phyloP scores from a whole-genome alignment of 306 rosid species.

The Glycine latifolia region DNA sequence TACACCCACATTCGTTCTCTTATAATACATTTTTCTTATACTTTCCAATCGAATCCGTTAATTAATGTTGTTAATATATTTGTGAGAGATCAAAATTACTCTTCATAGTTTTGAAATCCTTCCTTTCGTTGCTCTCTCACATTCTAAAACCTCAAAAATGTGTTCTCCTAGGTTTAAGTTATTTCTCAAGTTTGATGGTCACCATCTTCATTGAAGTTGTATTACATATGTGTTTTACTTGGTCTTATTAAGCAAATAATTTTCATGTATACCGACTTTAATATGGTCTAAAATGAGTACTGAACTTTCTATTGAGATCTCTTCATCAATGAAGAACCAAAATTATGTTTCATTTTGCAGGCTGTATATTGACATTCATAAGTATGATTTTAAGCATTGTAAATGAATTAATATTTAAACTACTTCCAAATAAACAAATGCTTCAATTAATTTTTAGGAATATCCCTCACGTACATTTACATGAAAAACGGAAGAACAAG shows the following conservation, averaged over 20 bases:
- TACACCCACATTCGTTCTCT: no score
- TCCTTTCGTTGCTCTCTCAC: no score
- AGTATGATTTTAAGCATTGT: conserved; percentile 57
- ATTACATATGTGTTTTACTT: neutral
- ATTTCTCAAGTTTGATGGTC: neutral
- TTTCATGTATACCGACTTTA: conserved; percentile 69
- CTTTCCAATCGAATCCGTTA: no score
- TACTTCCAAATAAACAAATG: conserved; percentile 37
- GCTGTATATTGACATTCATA: conserved; percentile 93
- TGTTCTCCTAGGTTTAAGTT: no score
- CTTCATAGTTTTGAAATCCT: no score
- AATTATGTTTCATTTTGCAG: conserved; percentile 77
- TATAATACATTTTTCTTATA: no score
- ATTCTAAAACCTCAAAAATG: no score
- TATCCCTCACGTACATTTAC: no score
- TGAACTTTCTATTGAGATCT: conserved; percentile 90
- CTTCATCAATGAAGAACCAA: conserved; percentile 85
- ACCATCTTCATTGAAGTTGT: conserved; percentile 12
- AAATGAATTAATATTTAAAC: conserved; percentile 34
- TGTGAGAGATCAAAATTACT: no score
- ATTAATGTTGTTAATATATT: no score
- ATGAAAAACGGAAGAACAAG: no score
- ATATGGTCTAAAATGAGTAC: conserved; percentile 99
- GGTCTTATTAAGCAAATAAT: conserved; percentile 28
- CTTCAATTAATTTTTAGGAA: conserved; percentile 66